phyloP scores from a whole-genome alignment of 1,284 basidiomycete genomes.

The Flammula alnicola region DNA sequence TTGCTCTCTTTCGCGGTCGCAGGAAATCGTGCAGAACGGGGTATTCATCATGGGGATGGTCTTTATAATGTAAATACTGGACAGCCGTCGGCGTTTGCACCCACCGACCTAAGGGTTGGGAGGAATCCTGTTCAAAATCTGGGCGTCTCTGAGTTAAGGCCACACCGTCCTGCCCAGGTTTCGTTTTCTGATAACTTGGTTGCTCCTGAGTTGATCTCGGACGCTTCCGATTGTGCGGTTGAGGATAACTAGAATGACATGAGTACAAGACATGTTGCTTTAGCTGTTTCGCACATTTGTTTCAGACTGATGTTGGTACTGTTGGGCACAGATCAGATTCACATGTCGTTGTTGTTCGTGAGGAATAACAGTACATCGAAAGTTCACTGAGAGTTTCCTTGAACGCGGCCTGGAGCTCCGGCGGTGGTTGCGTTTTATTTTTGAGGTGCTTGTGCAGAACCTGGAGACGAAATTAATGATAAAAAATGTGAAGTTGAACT shows the following conservation, averaged over 20 bases:
- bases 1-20: no score
- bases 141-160: no score
- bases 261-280: not conserved
- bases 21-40: no score
- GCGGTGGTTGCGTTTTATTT: not conserved
- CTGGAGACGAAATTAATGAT: slow-evolving; percentile 5
- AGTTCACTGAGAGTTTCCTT: slow-evolving; percentile 8
- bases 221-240: no score
- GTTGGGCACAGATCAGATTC: slow-evolving; percentile 10
- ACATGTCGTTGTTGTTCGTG: not conserved
- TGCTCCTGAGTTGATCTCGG: no score
- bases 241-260: not conserved
- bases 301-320: slow-evolving; percentile 15
- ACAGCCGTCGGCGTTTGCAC: no score
- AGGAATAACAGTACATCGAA: slow-evolving; percentile 20
- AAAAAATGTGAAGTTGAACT: not conserved
- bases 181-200: no score
- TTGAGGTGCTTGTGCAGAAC: slow-evolving; percentile 17
- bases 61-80: no score
- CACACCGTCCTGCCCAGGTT: no score
- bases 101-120: no score
- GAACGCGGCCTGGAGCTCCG: not conserved
- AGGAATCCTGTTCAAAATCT: no score
- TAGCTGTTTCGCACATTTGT: slow-evolving; percentile 19
- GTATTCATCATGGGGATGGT: no score